Evolutionary conservation across 257 asterid genomes (phyloP).

Genomic region (Solanum rostratum): DNA sequence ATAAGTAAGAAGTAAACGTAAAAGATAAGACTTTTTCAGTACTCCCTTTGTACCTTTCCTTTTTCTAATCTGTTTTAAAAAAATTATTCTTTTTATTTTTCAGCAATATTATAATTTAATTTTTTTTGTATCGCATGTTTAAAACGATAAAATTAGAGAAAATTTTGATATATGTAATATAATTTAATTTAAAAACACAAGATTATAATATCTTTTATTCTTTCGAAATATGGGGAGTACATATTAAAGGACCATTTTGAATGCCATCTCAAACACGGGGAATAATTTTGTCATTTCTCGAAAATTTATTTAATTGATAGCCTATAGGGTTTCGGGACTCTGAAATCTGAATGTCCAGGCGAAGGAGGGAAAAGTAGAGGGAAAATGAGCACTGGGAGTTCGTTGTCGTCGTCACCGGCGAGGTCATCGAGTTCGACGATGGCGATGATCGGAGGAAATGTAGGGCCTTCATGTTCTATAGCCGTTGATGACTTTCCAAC

Average conservation of each 20-base stretch:
- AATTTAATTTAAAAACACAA: too few relatives aligned
- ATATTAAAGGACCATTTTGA: not conserved
- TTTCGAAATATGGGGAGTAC: too few relatives aligned
- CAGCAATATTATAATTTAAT: too few relatives aligned
- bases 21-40: too few relatives aligned
- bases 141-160: too few relatives aligned
- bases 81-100: too few relatives aligned
- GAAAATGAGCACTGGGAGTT: slow-evolving; percentile 32
- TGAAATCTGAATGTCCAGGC: not conserved
- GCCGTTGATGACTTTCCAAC: slow-evolving; percentile 36
- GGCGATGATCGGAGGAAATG: slow-evolving; percentile 17
- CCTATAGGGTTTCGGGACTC: not conserved
- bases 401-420: slow-evolving; percentile 34
- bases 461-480: not conserved
- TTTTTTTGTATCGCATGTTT: too few relatives aligned
- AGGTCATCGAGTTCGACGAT: slow-evolving; percentile 26
- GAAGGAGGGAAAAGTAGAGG: not conserved
- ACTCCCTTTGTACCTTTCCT: too few relatives aligned
- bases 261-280: not conserved
- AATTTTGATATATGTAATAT: too few relatives aligned
- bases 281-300: not conserved
- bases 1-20: too few relatives aligned
- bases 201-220: too few relatives aligned
- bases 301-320: not conserved
- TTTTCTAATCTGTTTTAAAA: too few relatives aligned